Base-by-base conservation (phyloP, 345 rosid species). In the Brassica incana region DNA sequence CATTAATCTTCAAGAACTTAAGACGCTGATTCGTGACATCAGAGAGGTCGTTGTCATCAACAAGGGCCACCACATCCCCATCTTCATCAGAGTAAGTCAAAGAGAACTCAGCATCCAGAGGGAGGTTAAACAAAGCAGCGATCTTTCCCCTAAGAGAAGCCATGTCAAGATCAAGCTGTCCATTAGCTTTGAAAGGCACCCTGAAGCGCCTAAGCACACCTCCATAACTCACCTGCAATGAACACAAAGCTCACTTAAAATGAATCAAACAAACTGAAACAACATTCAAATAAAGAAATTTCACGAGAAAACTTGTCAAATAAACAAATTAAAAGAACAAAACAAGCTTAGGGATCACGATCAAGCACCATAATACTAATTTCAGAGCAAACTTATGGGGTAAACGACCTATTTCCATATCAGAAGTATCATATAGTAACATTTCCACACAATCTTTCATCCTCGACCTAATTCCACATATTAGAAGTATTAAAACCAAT, bases 81-180 rank as follows among this genome's bases (percentile, higher is more conserved):
- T 95, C 98, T 83, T 95, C 99, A 79, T 95, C 99, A 8, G 88
- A 60, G 78, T 95, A 95, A 29, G 92, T 95, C 70, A 95, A 82
- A 11, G 73, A 75, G 45, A 90, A 73, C 15, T 85, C 89, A 68
- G 90, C 76, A 78, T 85, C 88, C 6, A 63, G 43, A 66, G 98
- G 83, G 58, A 93, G 79, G 77, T 80, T 78, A 48, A 91, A 95
- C 30, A 93, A 92, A 78, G 78, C 65, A 52, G 78, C 58, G 48
- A 95, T 88, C 86, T 88, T 93, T 16, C 77, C 88, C 86, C 83
- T 88, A 67, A 95, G 83, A 60, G 78, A 79, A 73, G 66, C 79
- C 87, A 91, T 82, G 83, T 88, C 86, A 45, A 95, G 92, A 80
- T 88, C 93, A 84, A 95, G 89, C 61, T 84, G 81, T 15, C 81